Evolutionary conservation across 495 filamentous ascomycete genomes (phyloP).

Genomic region (Aspergillus sclerotiicarbonarius): DNA sequence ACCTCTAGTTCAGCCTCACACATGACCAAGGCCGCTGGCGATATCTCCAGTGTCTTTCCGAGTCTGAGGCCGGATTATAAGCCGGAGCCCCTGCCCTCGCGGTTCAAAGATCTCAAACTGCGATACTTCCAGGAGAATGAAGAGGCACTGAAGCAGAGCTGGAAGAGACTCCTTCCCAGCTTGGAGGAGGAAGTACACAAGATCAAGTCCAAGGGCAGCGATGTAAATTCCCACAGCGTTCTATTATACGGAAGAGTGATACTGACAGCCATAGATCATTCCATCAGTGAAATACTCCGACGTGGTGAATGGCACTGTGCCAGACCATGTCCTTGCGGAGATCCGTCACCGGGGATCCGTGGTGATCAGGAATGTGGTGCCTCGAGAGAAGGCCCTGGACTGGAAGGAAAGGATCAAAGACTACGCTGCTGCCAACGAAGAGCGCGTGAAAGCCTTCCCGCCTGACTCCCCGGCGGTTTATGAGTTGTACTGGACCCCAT

Average conservation of each 20-base stretch:
- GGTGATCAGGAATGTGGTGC: constrained; percentile 61
- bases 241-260: neutral
- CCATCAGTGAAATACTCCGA: constrained; percentile 59
- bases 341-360: constrained; percentile 61
- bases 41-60: constrained; percentile 82
- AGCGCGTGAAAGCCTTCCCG: constrained; percentile 51
- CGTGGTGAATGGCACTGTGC: constrained; percentile 44
- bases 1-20: constrained; percentile 30
- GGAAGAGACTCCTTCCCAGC: constrained; percentile 65
- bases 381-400: constrained; percentile 55
- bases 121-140: constrained; percentile 62
- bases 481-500: constrained; percentile 84
- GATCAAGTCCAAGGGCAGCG: constrained; percentile 49
- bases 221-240: constrained; percentile 31
- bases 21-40: constrained; percentile 55
- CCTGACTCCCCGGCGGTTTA: constrained; percentile 70
- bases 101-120: constrained; percentile 75
- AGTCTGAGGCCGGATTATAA: constrained; percentile 67
- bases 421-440: constrained; percentile 58
- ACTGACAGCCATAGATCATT: constrained; percentile 44
- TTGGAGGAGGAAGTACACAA: constrained; percentile 50
- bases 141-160: constrained; percentile 59
- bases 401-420: constrained; percentile 49
- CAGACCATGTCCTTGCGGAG: constrained; percentile 47
- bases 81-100: constrained; percentile 61